phyloP scores from a whole-genome alignment of 129 eudicot species.

The Helianthus tuberosus region DNA sequence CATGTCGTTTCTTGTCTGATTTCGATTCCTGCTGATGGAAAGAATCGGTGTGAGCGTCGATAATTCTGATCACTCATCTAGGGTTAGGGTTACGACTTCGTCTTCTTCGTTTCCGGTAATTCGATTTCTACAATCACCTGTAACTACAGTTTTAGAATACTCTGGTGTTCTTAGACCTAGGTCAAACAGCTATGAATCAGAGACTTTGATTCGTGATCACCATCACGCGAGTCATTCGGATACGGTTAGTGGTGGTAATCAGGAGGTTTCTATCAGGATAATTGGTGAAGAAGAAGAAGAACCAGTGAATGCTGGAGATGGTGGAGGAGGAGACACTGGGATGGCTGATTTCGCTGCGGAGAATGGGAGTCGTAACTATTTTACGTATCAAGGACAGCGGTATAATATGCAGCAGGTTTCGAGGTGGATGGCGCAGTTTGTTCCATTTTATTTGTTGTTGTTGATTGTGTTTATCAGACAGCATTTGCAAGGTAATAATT shows the following conservation, averaged over 20 bases:
- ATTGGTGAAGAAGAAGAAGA: conserved; percentile 43
- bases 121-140: conserved; percentile 60
- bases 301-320: conserved; percentile 15
- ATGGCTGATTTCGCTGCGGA: conserved; percentile 6
- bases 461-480: conserved; percentile 70
- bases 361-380: conserved; percentile 39
- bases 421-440: conserved; percentile 69
- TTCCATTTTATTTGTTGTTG: conserved; percentile 71
- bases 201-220: conserved; percentile 23
- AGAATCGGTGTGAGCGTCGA: conserved; percentile 17
- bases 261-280: conserved; percentile 78
- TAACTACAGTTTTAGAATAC: conserved; percentile 58
- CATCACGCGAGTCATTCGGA: conserved; percentile 24
- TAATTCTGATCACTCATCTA: conserved; percentile 17
- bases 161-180: conserved; percentile 49
- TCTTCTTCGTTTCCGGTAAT: conserved; percentile 28
- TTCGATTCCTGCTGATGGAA: conserved; percentile 18
- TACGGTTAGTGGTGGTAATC: conserved; percentile 31
- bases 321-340: conserved; percentile 16
- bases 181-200: conserved; percentile 46
- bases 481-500: conserved; percentile 70
- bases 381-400: conserved; percentile 45
- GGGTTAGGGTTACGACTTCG: neutral
- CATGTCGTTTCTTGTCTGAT: neutral
- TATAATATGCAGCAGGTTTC: conserved; percentile 67